A percentile compares a stretch with the other conserved stretches of the same genome.
phyloP scores from a whole-genome alignment of 2,329 filamentous ascomycete genomes.

The Aspergillus quadricinctus region DNA sequence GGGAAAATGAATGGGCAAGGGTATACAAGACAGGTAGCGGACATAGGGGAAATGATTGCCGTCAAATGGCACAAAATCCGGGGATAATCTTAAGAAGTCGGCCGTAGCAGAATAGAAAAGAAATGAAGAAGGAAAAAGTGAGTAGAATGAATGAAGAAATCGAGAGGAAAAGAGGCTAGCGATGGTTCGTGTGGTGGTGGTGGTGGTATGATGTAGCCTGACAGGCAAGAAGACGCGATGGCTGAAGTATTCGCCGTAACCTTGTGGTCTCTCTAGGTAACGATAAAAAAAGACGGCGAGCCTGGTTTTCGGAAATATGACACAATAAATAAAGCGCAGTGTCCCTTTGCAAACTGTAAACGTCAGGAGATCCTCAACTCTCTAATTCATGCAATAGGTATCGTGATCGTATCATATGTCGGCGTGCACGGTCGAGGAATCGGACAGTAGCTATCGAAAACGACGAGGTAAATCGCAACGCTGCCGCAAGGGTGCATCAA shows the following conservation, averaged over 20 bases:
- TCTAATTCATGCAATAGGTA: slow-evolving; percentile 42
- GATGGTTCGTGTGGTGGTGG: slow-evolving; percentile 7
- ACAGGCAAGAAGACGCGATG: neutral
- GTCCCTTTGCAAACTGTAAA: slow-evolving; percentile 34
- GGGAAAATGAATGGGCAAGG: slow-evolving; percentile 16
- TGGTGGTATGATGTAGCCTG: neutral
- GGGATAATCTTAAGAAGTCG: slow-evolving; percentile 2
- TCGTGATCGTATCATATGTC: slow-evolving; percentile 43
- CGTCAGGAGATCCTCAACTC: slow-evolving; percentile 37
- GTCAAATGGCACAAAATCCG: neutral
- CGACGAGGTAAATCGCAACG: slow-evolving; percentile 5
- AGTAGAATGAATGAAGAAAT: slow-evolving; percentile 6
- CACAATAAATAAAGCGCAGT: slow-evolving; percentile 9
- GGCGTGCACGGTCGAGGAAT: slow-evolving; percentile 26
- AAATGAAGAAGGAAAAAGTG: slow-evolving; percentile 1
- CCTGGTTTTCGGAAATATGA: slow-evolving; percentile 7
- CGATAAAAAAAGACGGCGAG: slow-evolving; percentile 2
- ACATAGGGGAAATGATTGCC: slow-evolving; percentile 3
- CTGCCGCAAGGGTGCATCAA: slow-evolving; percentile 8
- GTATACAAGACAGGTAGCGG: slow-evolving; percentile 17
- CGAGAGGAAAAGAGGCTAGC: slow-evolving; percentile 11
- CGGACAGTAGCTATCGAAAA: slow-evolving; percentile 13
- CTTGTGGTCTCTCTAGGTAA: slow-evolving; percentile 2
- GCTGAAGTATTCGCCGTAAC: neutral
- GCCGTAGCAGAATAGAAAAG: slow-evolving; percentile 5